Evolutionary conservation across 306 rosid genomes (phyloP), one percentile per base, ranked within the genome.

Genomic region (Acacia crassicarpa): DNA sequence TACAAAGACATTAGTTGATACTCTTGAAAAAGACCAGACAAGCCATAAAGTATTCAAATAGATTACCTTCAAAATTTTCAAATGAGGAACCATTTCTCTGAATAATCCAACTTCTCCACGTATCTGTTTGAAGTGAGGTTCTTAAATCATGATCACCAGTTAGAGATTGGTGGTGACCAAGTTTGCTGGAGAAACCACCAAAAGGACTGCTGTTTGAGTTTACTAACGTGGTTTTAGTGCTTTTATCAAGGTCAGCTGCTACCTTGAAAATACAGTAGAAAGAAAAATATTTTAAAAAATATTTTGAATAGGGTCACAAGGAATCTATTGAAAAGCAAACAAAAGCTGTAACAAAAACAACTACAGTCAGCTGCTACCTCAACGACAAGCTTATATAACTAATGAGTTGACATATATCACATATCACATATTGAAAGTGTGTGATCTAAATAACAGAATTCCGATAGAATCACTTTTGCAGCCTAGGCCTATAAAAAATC

Each of bases 81-180:
- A 84, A 77, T 40, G 88, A 82, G 78, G 49, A 81, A 27, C 91
- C 97, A 83, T 81, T 91, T 82, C 92, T 85, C 84, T 88, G 88
- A 82, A 72, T 78, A 79, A 83, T 81, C 99, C 98, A 96, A 72
- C 87, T 88, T 87, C 87, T 88, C 97, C 91, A 90, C 41, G 17
- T 84, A 81, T 91, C 92, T 53, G 88, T 89, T 78, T 83, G 49
- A 61, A 61, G 82, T 8, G 90, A 84, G 81, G 84, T 78, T 78
- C 48, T 78, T 20, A 56, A 79, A 80, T 77, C 86, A 44, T 89
- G 87, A 76, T 43, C 15, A 22, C 82, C 85, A 45, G 84, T 75
- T 54, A 83, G 73, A 78, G 88, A 85, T 63, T 48, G 61, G 49
- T 80, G 63, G 44, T 79, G 89, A 84, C 67, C 82, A 86, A 51